These are phyloP conservation scores for Echium plantagineum DNA, from an alignment of 257 asterid genomes.

Conservation along the genomic window DNA sequence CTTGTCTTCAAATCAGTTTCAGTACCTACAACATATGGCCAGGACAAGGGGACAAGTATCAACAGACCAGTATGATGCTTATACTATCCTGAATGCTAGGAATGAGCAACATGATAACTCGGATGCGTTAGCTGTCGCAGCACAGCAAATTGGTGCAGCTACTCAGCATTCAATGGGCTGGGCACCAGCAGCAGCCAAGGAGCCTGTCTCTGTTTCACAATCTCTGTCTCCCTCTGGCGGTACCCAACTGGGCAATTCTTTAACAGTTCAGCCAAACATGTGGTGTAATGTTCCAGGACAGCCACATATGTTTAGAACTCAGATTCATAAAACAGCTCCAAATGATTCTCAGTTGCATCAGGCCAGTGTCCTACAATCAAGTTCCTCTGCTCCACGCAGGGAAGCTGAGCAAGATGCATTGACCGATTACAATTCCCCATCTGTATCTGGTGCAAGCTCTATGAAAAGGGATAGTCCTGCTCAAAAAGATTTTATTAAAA, in stretches of 20 bases:
- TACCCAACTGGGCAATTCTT: constrained; percentile 23
- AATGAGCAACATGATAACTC: constrained; percentile 21
- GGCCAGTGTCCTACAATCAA: constrained; percentile 41
- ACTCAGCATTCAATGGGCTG: constrained; percentile 31
- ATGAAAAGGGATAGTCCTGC: constrained; percentile 32
- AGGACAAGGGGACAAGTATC: constrained; percentile 35
- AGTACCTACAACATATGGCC: constrained; percentile 28
- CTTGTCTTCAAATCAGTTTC: constrained; percentile 32
- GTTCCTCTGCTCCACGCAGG: constrained; percentile 27
- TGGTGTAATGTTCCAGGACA: constrained; percentile 38
- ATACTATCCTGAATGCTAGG: constrained; percentile 29
- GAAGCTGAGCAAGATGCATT: constrained; percentile 20
- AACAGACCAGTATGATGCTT: constrained; percentile 22
- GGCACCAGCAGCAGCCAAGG: constrained; percentile 22
- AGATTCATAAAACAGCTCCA: constrained; percentile 26
- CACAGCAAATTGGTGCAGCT: constrained; percentile 23
- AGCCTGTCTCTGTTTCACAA: constrained; percentile 25
- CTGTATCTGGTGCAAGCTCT: constrained; percentile 18
- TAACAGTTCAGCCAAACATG: constrained; percentile 23
- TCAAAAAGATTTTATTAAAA: constrained; percentile 19
- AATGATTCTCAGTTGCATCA: constrained; percentile 27
- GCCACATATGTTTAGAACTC: constrained; percentile 25
- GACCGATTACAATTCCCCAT: constrained; percentile 14
- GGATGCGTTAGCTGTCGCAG: constrained; percentile 17
- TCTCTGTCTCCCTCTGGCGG: constrained; percentile 21